Evolutionary conservation across 306 rosid species (phyloP), one percentile per base, ranked within the genome.

Genomic region (Sindora glabra): DNA sequence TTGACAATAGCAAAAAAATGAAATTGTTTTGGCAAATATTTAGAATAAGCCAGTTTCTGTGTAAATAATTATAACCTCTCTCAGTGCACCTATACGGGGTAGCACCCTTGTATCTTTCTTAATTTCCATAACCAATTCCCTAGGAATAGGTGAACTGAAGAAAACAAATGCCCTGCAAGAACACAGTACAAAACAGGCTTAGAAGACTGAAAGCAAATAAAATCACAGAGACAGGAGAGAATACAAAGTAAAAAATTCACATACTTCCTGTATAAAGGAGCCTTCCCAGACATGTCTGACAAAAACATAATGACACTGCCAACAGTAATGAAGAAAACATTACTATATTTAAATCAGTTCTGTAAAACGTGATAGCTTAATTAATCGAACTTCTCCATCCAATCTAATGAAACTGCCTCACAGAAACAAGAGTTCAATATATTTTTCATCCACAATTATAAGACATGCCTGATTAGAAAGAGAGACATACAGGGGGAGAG

Each of bases 261-360:
- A 32, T 83, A 92, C 98, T 88, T 92, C 80, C 88, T 86, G 86
- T 92, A 92, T 33, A 92, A 71, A 21, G 98, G 96, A 23, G 85
- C 25, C 75, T 33, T 92, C 77, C 96, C 98, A 12, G 96, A 76
- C 96, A 92, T 88, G 83, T 92, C 98, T 40, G 95, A 81, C 86
- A 86, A 70, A 79, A 89, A 82, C 90, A 92, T 83, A 47, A 76
- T 67, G 37, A 92, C 89, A 67, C 98, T 92, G 96, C 76, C 77
- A 74, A 59, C 32, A 56, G 49, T 60, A 75, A 55, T 40, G 56
- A 60, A 53, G 71, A 72, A 62, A 66, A 50, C 56, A 55, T 58
- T 56, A 78, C 17, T 75, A 72, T 60, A 56, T 48, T 62, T 49
- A 45, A 64, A 24, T 29, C 26, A 26, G 27, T 44, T 40, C 5